These are phyloP conservation scores for Urochloa ruziziensis DNA, from an alignment of 176 grass and related monocot genomes.

Conservation along the genomic window DNA sequence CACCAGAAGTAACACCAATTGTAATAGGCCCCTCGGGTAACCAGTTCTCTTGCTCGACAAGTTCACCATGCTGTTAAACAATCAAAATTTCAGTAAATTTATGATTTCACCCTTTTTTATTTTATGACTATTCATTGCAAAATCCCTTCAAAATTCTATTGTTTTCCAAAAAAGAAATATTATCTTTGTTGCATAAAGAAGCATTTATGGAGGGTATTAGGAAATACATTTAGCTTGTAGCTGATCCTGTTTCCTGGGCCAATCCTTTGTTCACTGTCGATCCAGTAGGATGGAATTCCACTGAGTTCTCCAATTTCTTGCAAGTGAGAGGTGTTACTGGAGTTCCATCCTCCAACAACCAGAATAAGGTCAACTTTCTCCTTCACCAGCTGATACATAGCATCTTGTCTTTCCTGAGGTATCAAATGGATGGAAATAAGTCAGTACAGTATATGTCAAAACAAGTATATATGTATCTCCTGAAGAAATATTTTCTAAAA, in stretches of 20 bases:
- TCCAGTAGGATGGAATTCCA: slow-evolving; percentile 95
- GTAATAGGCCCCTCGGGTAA: slow-evolving; percentile 75
- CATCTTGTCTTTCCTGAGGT: slow-evolving; percentile 94
- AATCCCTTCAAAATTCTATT: background rate
- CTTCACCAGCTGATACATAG: slow-evolving; percentile 89
- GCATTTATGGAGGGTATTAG: background rate
- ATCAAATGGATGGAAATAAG: slow-evolving; percentile 1
- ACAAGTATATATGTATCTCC: background rate
- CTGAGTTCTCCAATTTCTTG: slow-evolving; percentile 93
- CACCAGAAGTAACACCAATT: slow-evolving; percentile 89
- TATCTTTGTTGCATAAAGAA: background rate
- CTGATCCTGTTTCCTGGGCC: slow-evolving; percentile 93
- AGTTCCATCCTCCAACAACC: slow-evolving; percentile 97
- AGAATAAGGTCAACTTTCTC: slow-evolving; percentile 98
- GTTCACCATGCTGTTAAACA: slow-evolving; percentile 80
- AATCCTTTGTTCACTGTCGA: slow-evolving; percentile 85
- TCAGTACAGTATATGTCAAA: slow-evolving; percentile 1
- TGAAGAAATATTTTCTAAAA: background rate
- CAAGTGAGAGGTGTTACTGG: slow-evolving; percentile 96
- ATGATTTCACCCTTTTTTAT: background rate
- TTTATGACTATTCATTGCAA: background rate
- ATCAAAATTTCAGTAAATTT: slow-evolving; percentile 15
- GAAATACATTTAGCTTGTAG: slow-evolving; percentile 92
- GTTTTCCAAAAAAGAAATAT: background rate
- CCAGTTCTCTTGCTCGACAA: slow-evolving; percentile 87